Conservation (phyloP, 768 basidiomycete species). For the Boletus edulis region DNA sequence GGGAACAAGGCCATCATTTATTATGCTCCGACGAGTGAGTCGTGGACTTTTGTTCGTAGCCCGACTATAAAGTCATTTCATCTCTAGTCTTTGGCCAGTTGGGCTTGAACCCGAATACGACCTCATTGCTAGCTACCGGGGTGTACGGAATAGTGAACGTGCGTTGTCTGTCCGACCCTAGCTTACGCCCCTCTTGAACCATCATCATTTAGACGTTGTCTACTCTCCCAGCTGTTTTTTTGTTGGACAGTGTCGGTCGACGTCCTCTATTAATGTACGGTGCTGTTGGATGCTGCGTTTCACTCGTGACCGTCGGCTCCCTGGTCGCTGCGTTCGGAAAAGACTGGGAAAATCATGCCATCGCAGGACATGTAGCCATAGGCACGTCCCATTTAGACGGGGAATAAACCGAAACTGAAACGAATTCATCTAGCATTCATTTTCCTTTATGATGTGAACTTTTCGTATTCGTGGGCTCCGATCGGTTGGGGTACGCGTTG, state of each 20-base stretch:
- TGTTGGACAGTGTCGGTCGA: slow-evolving; percentile 38
- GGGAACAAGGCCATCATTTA: slow-evolving; percentile 28
- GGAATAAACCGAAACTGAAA: slow-evolving; percentile 8
- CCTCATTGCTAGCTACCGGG: slow-evolving; percentile 41
- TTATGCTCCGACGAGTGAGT: slow-evolving; percentile 23
- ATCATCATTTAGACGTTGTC: slow-evolving; percentile 26
- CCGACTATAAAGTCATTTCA: slow-evolving; percentile 14
- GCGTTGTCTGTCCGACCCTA: not conserved
- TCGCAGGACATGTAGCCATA: slow-evolving; percentile 28
- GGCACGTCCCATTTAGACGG: slow-evolving; percentile 20
- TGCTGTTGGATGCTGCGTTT: slow-evolving; percentile 33
- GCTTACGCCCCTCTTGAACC: not conserved
- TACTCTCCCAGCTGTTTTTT: slow-evolving; percentile 36
- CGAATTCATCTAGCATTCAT: slow-evolving; percentile 30
- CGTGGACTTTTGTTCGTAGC: not conserved
- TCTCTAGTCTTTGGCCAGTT: slow-evolving; percentile 38
- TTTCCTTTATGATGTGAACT: slow-evolving; percentile 38
- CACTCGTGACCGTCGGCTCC: slow-evolving; percentile 28
- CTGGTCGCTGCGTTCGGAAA: slow-evolving; percentile 27
- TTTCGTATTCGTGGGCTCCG: slow-evolving; percentile 34
- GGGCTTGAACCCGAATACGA: slow-evolving; percentile 39
- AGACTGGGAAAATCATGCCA: slow-evolving; percentile 28
- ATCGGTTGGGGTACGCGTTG: slow-evolving; percentile 26
- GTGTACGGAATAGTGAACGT: slow-evolving; percentile 38
- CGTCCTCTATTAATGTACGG: slow-evolving; percentile 40